Base-by-base conservation (phyloP, 305 asterid genomes). In the Fraxinus floribunda region DNA sequence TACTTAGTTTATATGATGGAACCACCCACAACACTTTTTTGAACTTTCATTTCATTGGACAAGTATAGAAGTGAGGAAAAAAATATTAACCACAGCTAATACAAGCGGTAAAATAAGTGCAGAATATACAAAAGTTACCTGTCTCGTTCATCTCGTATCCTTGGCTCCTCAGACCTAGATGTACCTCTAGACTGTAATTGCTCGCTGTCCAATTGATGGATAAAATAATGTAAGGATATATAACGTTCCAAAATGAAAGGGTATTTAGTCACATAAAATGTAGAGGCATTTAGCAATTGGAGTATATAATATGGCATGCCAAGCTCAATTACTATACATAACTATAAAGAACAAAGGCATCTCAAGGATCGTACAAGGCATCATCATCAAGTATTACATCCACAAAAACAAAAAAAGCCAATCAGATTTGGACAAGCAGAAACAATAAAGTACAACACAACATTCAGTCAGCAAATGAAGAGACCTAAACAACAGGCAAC, bases 101-200 rank as follows among this genome's bases (percentile, higher is more conserved):
- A 3, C 13, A 52, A 41, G 34, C 3, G 10, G 57, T 3, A 57
- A 35, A 20, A 35, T 22, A 29, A 7, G 39, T 15, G 24, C 18
- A 77, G 36, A 57, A 49, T 24, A 74, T 39, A 0, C 79, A 15
- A 64, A 74, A 5, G 29, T 83, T 88, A 92, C 98, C 97, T 89
- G 57, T 93, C 97, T 73, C 91, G 87, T 84, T 93, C 98, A 80
- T 91, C 92, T 60, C 92, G 90, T 78, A 81, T 90, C 85, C 93
- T 93, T 70, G 99, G 98, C 87, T 96, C 98, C 90, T 90, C 99
- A 13, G 98, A 93, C 77, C 93, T 91, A 60, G 98, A 91, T 91
- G 85, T 83, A 86, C 94, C 97, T 77, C 95, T 98, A 85, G 98
- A n/a, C 86, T 88, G 98, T 76, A 84, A 86, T 86, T 88, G 95